Evolutionary conservation across 2,329 filamentous ascomycete species (phyloP), one percentile per base, ranked within the genome.

Genomic region (Epichloe festucae): DNA sequence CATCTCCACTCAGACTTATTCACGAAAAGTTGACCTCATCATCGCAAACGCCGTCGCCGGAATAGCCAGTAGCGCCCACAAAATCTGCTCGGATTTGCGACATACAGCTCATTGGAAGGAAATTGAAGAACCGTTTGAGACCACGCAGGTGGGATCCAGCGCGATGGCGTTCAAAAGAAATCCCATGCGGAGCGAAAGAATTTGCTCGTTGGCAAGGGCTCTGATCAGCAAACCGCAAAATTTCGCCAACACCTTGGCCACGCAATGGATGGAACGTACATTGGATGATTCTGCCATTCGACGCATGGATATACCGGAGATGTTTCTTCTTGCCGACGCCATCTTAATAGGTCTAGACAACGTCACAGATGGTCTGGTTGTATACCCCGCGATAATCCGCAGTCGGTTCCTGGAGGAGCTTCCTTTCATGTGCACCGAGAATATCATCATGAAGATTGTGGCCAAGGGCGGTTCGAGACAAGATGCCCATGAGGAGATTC

Each of bases 401-500:
- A 73, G 76, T 53, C 82, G 77, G 55, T 73, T 94, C 45, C 76
- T 82, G 58, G 77, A 82, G 55, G 87, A 94, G 68, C 78, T 96
- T 14, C 90, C 90, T 1, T 95, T 95, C 70, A 94, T 91, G 85
- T 77, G 82, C 7, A 89, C 83, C 7, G 64, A 60, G 52, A 54
- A 46, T 34, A 82, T 89, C 63, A 87, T 90, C 65, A 89, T 94
- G 87, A 81, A 80, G 58, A 75, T 91, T 52, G 80, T 84, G 31
- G 79, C 81, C 52, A 77, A 82, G 62, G 87, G 87, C 35, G 77
- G 73, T 31, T 86, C 80, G 10, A 74, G 89, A 48, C 88, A 94
- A 65, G 87, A 90, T 34, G 85, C 87, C 1, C 89, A 95, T 68
- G 89, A 95, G 70, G 73, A 91, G 67, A 90, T 95, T 61, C 84